These are phyloP conservation scores for Colletotrichum tropicicola DNA, from an alignment of 2,329 filamentous ascomycete genomes.

Conservation along the genomic window DNA sequence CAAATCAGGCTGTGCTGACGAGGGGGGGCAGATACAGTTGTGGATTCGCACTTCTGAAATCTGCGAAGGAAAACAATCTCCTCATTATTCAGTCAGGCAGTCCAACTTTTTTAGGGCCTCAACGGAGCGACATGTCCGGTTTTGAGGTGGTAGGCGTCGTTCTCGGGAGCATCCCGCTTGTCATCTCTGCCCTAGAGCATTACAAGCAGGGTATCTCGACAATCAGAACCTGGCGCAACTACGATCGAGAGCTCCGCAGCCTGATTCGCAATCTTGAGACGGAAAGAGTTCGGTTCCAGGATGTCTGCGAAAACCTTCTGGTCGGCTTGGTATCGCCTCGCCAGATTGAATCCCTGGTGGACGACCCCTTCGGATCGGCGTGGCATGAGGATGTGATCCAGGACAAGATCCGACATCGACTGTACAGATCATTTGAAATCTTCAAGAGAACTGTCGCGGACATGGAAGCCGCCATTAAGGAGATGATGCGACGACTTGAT, in stretches of 20 bases:
- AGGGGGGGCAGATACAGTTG: no score
- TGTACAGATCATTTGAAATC: constrained; percentile 32
- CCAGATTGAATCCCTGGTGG: constrained; percentile 40
- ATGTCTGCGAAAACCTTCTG: constrained; percentile 42
- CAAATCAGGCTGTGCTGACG: neutral
- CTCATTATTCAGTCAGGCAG: no score
- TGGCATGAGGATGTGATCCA: constrained; percentile 36
- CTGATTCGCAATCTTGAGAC: constrained; percentile 36
- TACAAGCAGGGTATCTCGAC: constrained; percentile 34
- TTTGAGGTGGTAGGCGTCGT: constrained; percentile 35
- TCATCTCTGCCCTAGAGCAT: constrained; percentile 31
- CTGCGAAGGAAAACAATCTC: no score
- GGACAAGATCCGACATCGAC: constrained; percentile 32
- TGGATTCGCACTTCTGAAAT: no score
- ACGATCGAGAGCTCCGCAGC: constrained; percentile 33
- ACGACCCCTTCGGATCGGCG: constrained; percentile 35
- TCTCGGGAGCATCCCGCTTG: constrained; percentile 32
- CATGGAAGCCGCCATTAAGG: constrained; percentile 33
- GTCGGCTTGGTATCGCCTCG: constrained; percentile 32
- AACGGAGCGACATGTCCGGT: constrained; percentile 32
- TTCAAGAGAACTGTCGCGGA: constrained; percentile 37
- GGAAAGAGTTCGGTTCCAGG: constrained; percentile 37
- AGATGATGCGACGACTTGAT: constrained; percentile 28
- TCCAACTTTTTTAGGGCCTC: no score
- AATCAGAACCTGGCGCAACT: constrained; percentile 28